A percentile compares a stretch with the other conserved stretches of the same genome.
phyloP scores from a whole-genome alignment of 1,284 basidiomycete species.

The Leccinum pallidistipes region DNA sequence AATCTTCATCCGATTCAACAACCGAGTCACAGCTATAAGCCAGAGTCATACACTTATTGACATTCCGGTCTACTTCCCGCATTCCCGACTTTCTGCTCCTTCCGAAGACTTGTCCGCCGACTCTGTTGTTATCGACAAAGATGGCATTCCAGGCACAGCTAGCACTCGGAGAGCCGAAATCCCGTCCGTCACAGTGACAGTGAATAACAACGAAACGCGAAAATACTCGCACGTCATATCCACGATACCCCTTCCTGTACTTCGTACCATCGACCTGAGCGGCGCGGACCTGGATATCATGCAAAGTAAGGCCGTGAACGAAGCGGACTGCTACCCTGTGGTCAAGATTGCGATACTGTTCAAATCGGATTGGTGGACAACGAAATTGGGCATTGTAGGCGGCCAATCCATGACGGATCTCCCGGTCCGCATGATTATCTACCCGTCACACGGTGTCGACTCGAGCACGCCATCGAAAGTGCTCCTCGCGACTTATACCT shows the following conservation, averaged over 20 bases:
- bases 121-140: not conserved
- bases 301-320: constrained; percentile 18
- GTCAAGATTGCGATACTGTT: constrained; percentile 38
- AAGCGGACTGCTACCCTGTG: not conserved
- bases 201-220: constrained; percentile 3
- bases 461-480: constrained; percentile 9
- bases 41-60: not conserved
- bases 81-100: not conserved
- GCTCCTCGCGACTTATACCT: constrained; percentile 15
- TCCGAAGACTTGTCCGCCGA: not conserved
- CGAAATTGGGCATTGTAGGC: constrained; percentile 23
- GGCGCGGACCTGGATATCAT: constrained; percentile 10
- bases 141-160: not conserved
- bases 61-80: not conserved
- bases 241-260: constrained; percentile 18
- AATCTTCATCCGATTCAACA: constrained; percentile 1
- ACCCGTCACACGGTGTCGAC: constrained; percentile 37
- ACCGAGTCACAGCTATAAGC: constrained; percentile 13
- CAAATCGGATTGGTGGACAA: constrained; percentile 37
- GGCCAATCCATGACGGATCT: constrained; percentile 39
- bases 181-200: constrained; percentile 3
- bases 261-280: constrained; percentile 16
- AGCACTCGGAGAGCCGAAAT: not conserved
- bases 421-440: constrained; percentile 35
- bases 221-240: constrained; percentile 20